Conservation (phyloP, 768 basidiomycete genomes). For the Daedaleopsis nitida region DNA sequence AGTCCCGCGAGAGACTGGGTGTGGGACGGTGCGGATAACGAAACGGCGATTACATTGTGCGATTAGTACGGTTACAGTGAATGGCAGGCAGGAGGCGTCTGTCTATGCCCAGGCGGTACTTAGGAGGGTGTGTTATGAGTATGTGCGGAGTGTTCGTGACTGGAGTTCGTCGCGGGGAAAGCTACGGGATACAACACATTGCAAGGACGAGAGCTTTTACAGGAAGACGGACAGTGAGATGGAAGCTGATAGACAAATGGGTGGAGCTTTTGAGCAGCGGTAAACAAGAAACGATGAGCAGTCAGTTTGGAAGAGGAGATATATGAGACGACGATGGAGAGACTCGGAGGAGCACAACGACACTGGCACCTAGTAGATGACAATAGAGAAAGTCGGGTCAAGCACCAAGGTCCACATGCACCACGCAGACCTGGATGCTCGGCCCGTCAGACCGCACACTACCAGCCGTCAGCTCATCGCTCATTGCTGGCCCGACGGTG, state of each 20-base stretch:
- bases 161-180: conserved; percentile 2
- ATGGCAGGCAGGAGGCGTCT: neutral
- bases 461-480: neutral
- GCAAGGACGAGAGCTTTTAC: conserved; percentile 20
- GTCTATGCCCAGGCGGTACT: neutral
- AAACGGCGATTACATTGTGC: neutral
- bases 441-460: neutral
- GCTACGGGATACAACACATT: conserved; percentile 25
- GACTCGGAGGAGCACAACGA: too few species aligned
- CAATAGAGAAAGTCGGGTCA: neutral
- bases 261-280: too few species aligned
- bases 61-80: neutral
- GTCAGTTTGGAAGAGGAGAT: neutral
- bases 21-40: too few species aligned
- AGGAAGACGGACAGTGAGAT: neutral
- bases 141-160: neutral
- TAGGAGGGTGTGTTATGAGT: neutral
- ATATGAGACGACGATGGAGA: neutral
- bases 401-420: neutral
- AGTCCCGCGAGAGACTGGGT: too few species aligned
- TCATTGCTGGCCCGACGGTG: conserved; percentile 20
- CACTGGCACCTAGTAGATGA: too few species aligned
- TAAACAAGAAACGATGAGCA: neutral
- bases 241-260: neutral
- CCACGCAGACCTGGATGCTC: neutral